Evolutionary conservation across 805 yeast genomes (phyloP).

Genomic region (Barnettozyma wickerhamii): DNA sequence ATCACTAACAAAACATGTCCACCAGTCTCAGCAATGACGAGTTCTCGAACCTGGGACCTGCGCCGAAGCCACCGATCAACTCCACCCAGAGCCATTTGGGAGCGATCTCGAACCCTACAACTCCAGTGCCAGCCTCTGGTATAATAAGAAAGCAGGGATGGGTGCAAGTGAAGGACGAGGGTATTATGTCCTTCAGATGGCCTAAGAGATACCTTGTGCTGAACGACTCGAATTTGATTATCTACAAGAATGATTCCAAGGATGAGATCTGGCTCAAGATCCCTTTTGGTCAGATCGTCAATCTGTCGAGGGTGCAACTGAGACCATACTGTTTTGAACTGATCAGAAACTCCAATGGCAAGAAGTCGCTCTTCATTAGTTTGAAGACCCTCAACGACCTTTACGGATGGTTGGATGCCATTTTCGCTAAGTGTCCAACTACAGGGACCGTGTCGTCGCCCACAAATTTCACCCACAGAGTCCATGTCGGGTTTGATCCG

Average conservation of each 20-base stretch:
- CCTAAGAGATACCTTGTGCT: conserved; percentile 80
- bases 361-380: conserved; percentile 66
- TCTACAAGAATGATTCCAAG: conserved; percentile 61
- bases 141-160: conserved; percentile 57
- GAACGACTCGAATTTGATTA: conserved; percentile 67
- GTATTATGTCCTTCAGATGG: conserved; percentile 87
- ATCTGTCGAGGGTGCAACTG: conserved; percentile 62
- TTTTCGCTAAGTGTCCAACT: conserved; percentile 69
- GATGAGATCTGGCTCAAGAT: conserved; percentile 48
- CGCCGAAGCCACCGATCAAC: conserved; percentile 41
- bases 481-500: conserved; percentile 84
- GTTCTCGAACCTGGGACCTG: conserved; percentile 52
- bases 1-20: conserved; percentile 15
- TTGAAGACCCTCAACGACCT: conserved; percentile 77
- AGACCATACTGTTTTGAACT: conserved; percentile 83
- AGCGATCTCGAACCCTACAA: conserved; percentile 28
- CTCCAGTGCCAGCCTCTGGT: conserved; percentile 12
- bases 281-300: conserved; percentile 54
- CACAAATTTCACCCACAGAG: conserved; percentile 90
- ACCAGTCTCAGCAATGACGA: conserved; percentile 40
- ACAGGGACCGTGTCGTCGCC: conserved; percentile 77
- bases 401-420: conserved; percentile 87
- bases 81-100: conserved; percentile 5
- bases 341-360: conserved; percentile 33
- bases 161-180: conserved; percentile 92